Evolutionary conservation across 1,139 yeast genomes (phyloP).

Genomic region (Candida tetrigidarum): DNA sequence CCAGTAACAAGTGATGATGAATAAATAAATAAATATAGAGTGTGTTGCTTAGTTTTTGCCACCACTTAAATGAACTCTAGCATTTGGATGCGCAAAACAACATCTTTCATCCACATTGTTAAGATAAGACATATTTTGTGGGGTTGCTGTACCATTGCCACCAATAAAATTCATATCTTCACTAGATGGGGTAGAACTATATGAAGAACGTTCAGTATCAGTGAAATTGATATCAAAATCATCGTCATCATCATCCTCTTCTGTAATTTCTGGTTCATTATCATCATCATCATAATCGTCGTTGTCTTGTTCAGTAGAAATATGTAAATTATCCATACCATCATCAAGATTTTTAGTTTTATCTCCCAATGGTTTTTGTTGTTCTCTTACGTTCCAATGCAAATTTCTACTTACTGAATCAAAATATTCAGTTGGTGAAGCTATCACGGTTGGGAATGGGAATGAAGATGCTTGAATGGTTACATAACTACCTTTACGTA

Average conservation of each 20-base stretch:
- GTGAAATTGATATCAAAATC: slow-evolving; percentile 35
- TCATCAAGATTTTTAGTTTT: slow-evolving; percentile 8
- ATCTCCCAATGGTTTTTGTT: slow-evolving; percentile 67
- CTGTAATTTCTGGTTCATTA: slow-evolving; percentile 10
- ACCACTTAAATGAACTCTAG: slow-evolving; percentile 31
- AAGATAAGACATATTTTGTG: slow-evolving; percentile 27
- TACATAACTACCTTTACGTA: slow-evolving; percentile 74
- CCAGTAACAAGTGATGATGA: background rate
- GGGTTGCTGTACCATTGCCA: slow-evolving; percentile 36
- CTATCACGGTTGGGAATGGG: slow-evolving; percentile 85
- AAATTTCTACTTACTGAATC: slow-evolving; percentile 82
- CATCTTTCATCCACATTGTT: slow-evolving; percentile 35
- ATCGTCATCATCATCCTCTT: slow-evolving; percentile 22
- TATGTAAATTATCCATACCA: slow-evolving; percentile 18
- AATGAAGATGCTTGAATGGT: slow-evolving; percentile 77
- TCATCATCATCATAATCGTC: slow-evolving; percentile 8
- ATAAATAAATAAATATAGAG: background rate
- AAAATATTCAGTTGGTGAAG: slow-evolving; percentile 76
- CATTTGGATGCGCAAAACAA: slow-evolving; percentile 47
- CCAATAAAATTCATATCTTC: slow-evolving; percentile 24
- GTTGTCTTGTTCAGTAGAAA: slow-evolving; percentile 10
- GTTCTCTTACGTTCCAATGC: slow-evolving; percentile 86
- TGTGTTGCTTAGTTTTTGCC: background rate
- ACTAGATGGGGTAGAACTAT: slow-evolving; percentile 19
- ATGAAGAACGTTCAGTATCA: slow-evolving; percentile 19